Evolutionary conservation across 495 filamentous ascomycete genomes (phyloP), one percentile per base, ranked within the genome.

Genomic region (Diplogelasinospora grovesii): DNA sequence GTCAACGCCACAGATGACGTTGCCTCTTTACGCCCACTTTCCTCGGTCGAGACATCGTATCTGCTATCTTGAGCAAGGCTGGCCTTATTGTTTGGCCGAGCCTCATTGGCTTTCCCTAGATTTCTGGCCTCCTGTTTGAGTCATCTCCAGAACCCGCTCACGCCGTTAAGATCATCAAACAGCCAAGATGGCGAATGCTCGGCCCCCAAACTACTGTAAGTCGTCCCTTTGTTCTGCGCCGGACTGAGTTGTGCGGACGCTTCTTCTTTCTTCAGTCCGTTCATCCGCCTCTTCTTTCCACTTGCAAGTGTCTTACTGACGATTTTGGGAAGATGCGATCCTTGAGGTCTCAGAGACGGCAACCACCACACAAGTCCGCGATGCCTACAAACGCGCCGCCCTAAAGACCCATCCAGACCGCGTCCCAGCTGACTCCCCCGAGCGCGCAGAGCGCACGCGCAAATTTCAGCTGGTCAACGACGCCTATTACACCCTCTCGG

Each of bases 391-490:
- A 63, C 80, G 81, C 61, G 86, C 87, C 55, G 94, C 92, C 10
- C 77, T 98, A 18, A 92, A 90, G 63, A 85, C 84, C 45, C 92
- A 98, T 65, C 92, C 92, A 3, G 92, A 98, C 61, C 83, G 92
- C 36, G 86, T 97, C 38, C 75, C 89, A 27, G 66, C 76, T 51
- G 82, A 89, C 63, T 87, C 87, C 16, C 85, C 90, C 37, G 88
- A 95, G 49, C 83, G 89, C 39, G 53, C 78, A n/a, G 64, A 71
- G 2, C 82, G 90, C 46, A 98, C 92, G 5, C 80, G 82, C 50
- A 83, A 83, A 59, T 98, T 98, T 70, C 92, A 98, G 61, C 78
- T 86, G 44, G 85, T 98, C 53, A 98, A 95, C 68, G 92, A 97
- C 61, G 92, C 92, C 53, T 98, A 98, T 72, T 98, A 89, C 59